A percentile compares a stretch with the other conserved stretches of the same genome.
phyloP scores from a whole-genome alignment of 2,329 filamentous ascomycete species.

The Hortaea werneckii region DNA sequence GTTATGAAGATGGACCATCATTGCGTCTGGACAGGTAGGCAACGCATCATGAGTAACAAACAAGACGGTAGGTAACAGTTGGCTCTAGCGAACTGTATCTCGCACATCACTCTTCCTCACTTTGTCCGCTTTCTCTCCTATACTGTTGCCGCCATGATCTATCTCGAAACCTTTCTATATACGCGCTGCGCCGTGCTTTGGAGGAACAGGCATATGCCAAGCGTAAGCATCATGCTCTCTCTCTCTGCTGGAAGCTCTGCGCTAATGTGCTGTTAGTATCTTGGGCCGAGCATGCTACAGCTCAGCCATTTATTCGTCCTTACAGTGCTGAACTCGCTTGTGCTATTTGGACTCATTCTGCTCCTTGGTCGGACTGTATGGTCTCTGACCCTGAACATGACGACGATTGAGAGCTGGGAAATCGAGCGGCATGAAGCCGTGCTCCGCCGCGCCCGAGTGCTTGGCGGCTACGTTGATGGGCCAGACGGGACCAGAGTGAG shows the following conservation, averaged over 20 bases:
- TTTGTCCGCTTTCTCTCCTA: slow-evolving; percentile 70
- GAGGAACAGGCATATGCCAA: slow-evolving; percentile 54
- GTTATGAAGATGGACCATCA: slow-evolving; percentile 39
- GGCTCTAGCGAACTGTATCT: slow-evolving; percentile 58
- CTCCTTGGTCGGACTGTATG: slow-evolving; percentile 54
- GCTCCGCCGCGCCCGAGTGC: slow-evolving; percentile 33
- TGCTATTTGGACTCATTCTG: slow-evolving; percentile 52
- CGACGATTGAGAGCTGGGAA: slow-evolving; percentile 73
- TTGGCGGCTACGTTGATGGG: slow-evolving; percentile 47
- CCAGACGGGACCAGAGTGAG: slow-evolving; percentile 46
- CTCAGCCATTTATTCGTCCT: slow-evolving; percentile 54
- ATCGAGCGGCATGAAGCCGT: slow-evolving; percentile 39
- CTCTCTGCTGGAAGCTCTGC: slow-evolving; percentile 2
- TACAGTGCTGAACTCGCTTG: slow-evolving; percentile 46
- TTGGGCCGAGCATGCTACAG: slow-evolving; percentile 54
- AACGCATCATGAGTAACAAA: not conserved
- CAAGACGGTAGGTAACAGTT: slow-evolving; percentile 21
- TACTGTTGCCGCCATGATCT: slow-evolving; percentile 52
- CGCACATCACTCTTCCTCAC: slow-evolving; percentile 69
- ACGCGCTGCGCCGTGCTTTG: slow-evolving; percentile 52
- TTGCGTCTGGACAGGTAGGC: slow-evolving; percentile 63
- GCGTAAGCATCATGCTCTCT: slow-evolving; percentile 30
- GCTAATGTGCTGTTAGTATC: slow-evolving; percentile 39
- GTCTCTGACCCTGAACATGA: slow-evolving; percentile 58
- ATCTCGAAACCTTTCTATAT: slow-evolving; percentile 53